Percentiles rank a stretch among this genome's conserved stretches.
Evolutionary conservation across 306 rosid species (phyloP).

Genomic region (Ziziphus jujuba): DNA sequence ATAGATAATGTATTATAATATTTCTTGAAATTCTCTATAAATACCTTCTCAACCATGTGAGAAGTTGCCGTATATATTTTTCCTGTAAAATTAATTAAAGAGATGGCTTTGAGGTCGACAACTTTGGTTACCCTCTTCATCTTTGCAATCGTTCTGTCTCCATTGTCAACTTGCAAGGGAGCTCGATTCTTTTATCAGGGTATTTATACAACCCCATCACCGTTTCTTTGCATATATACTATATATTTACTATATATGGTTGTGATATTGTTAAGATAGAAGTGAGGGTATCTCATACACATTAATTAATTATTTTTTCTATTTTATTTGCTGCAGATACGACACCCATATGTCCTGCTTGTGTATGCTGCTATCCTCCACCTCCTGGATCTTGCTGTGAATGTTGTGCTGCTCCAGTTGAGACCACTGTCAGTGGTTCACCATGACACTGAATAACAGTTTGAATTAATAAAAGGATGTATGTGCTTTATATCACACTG

Average conservation of each 20-base stretch:
- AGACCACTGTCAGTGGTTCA: constrained; percentile 17
- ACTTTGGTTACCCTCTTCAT: constrained; percentile 32
- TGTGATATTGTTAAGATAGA: too few species aligned
- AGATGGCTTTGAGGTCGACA: constrained; percentile 24
- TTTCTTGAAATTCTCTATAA: neutral
- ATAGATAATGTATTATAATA: too few species aligned
- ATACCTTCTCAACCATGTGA: neutral
- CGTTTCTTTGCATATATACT: neutral
- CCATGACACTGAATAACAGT: constrained; percentile 15
- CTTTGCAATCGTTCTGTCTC: constrained; percentile 34
- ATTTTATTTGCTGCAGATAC: neutral
- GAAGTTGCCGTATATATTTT: too few species aligned
- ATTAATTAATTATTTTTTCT: neutral
- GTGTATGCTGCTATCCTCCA: constrained; percentile 45
- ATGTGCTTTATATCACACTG: too few species aligned
- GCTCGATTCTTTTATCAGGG: constrained; percentile 15
- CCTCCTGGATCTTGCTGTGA: constrained; percentile 46
- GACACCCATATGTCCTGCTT: constrained; percentile 19
- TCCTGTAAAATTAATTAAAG: constrained; percentile 19
- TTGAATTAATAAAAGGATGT: neutral
- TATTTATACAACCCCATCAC: neutral
- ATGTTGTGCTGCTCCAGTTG: constrained; percentile 45
- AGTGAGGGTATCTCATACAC: neutral
- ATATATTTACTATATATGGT: neutral
- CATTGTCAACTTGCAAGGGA: constrained; percentile 23